Base-by-base conservation (phyloP, 345 rosid genomes). In the Acer saccharum region DNA sequence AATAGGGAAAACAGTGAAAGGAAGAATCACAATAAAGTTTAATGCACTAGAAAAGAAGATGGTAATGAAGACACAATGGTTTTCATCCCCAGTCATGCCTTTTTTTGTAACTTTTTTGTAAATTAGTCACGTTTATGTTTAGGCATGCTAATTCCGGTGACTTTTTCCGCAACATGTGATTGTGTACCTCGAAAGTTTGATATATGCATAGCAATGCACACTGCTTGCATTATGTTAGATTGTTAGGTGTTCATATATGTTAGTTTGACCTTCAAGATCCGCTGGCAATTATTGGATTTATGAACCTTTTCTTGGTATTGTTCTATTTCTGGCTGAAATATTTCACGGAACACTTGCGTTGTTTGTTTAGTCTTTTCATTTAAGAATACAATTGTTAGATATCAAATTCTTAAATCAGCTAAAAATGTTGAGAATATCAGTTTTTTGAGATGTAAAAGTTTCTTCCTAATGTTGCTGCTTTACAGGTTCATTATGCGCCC, bases 1-100 rank as follows among this genome's bases (percentile, higher is more conserved):
- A 67, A 69, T 55, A 48, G 25, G 62, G 78, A 77, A 55, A 52
- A 23, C 65, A 66, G 57, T 18, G 44, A 14, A 32, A 41, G 12
- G 60, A 67, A 72, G 39, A 48, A 64, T 64, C 48, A 20, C n/a
- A 65, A 10, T 73, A 78, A 62, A 75, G 74, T 66, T 68, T 72
- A 73, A 50, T 43, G 23, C 43, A 50, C 23, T 13, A 76, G 39
- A 14, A 16, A 68, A 32, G 68, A 79, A 32, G 78, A 74, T 65
- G n/a, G 73, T 73, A 52, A 52, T 10, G 67, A 79, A 23, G 77
- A 35, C 66, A 10, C 11, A 18, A 18, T 11, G 10, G n/a, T 23
- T 20, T 41, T 29, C 64, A 57, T 58, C 69, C 57, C 16, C 25
- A 60, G 21, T 23, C 65, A 2, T 8, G 65, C 23, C 57, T 52